phyloP scores from a whole-genome alignment of 768 basidiomycete genomes.

The Boletus coccyginus region DNA sequence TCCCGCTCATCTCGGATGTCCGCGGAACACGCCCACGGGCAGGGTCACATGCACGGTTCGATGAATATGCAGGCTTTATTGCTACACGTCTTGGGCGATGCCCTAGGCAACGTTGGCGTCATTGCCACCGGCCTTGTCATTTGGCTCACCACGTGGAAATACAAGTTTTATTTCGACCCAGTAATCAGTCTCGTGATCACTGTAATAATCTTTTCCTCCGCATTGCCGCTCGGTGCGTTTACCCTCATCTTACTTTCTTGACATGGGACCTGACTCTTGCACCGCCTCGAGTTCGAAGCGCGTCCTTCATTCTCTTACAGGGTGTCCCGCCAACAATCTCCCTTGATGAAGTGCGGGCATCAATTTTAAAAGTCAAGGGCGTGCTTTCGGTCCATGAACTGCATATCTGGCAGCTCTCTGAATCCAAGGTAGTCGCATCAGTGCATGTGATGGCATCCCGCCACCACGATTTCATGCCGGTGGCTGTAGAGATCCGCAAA shows the following conservation, averaged over 20 bases:
- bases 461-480: conserved; percentile 86
- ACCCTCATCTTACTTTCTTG: neutral
- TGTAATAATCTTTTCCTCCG: conserved; percentile 93
- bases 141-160: conserved; percentile 82
- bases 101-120: conserved; percentile 96
- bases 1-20: conserved; percentile 9
- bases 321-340: conserved; percentile 90
- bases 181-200: conserved; percentile 93
- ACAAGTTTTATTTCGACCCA: conserved; percentile 92
- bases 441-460: conserved; percentile 89
- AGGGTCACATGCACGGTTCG: conserved; percentile 53
- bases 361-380: conserved; percentile 80
- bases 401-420: conserved; percentile 97
- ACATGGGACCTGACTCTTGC: conserved; percentile 10
- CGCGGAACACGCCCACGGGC: conserved; percentile 19
- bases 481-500: conserved; percentile 80
- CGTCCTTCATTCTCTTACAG: conserved; percentile 93
- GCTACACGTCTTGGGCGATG: conserved; percentile 94
- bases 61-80: conserved; percentile 99
- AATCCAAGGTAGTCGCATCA: conserved; percentile 91
- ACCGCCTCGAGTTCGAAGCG: conserved; percentile 62
- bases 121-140: conserved; percentile 94
- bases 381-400: conserved; percentile 86
- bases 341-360: conserved; percentile 81
- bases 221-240: conserved; percentile 77